These are phyloP conservation scores for Cyberlindnera maclurae DNA, from an alignment of 805 yeast genomes.

Conservation along the genomic window DNA sequence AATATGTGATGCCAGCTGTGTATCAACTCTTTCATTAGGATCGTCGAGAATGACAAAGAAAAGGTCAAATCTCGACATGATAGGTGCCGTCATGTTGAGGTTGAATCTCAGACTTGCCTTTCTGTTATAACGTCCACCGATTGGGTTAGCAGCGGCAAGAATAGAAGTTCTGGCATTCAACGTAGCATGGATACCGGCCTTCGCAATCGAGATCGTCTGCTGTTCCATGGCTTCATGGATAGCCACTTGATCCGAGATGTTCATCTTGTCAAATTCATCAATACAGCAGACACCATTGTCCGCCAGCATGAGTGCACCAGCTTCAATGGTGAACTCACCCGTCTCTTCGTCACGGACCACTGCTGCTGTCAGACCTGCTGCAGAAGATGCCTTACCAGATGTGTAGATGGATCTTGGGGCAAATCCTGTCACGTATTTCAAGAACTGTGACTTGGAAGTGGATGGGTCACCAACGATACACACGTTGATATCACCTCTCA, in stretches of 20 bases:
- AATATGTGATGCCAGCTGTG: slow-evolving; percentile 86
- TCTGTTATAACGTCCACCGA: slow-evolving; percentile 93
- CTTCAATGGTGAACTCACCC: slow-evolving; percentile 95
- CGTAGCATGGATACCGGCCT: slow-evolving; percentile 98
- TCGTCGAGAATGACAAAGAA: slow-evolving; percentile 94
- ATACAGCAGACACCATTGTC: slow-evolving; percentile 98
- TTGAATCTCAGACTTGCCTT: slow-evolving; percentile 79
- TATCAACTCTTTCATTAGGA: slow-evolving; percentile 84
- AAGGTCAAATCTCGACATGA: slow-evolving; percentile 95
- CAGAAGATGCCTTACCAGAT: slow-evolving; percentile 96
- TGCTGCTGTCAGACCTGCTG: slow-evolving; percentile 98
- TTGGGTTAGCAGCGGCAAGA: slow-evolving; percentile 97
- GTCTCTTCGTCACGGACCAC: slow-evolving; percentile 96
- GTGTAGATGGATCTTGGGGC: slow-evolving; percentile 94
- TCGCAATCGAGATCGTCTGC: slow-evolving; percentile 96
- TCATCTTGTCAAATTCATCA: slow-evolving; percentile 99
- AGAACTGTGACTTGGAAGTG: slow-evolving; percentile 91
- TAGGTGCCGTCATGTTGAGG: slow-evolving; percentile 94
- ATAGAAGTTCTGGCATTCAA: slow-evolving; percentile 94
- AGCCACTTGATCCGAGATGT: slow-evolving; percentile 89
- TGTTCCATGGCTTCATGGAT: slow-evolving; percentile 99
- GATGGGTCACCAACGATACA: slow-evolving; percentile 98
- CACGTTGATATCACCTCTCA: slow-evolving; percentile 94
- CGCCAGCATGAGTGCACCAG: slow-evolving; percentile 97
- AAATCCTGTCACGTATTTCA: slow-evolving; percentile 86